Percentiles rank a stretch among this genome's conserved stretches.
phyloP scores from a whole-genome alignment of 176 grass and related monocot species.

The Ensete glaucum region DNA sequence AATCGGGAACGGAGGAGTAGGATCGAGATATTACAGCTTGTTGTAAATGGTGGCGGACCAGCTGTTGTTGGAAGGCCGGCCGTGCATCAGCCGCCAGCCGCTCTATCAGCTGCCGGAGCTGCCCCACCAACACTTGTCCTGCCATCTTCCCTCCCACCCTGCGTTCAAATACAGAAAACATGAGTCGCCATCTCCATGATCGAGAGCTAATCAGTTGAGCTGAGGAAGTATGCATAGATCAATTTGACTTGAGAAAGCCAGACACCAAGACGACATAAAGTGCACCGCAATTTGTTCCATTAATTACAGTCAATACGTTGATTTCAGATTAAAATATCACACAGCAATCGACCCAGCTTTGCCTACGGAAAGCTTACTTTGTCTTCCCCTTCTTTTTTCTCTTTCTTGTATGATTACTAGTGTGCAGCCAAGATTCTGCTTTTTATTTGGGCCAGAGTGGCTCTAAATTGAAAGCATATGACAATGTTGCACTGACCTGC shows the following conservation, averaged over 20 bases:
- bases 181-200: background rate
- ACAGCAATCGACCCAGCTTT: too few species aligned
- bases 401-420: too few species aligned
- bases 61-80: background rate
- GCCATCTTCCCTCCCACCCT: constrained; percentile 24
- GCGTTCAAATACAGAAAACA: background rate
- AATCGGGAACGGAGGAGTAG: background rate
- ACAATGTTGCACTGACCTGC: constrained; percentile 1
- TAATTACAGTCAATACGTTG: background rate
- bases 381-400: too few species aligned
- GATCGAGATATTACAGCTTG: constrained; percentile 34
- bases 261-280: background rate
- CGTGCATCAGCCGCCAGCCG: constrained; percentile 25
- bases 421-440: too few species aligned
- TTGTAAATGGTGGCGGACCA: constrained; percentile 22
- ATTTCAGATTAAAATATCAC: too few species aligned
- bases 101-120: constrained; percentile 36
- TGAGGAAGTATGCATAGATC: too few species aligned
- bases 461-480: too few species aligned
- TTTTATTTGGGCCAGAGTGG: too few species aligned
- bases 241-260: background rate
- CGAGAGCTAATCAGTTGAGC: background rate
- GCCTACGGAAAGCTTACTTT: too few species aligned
- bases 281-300: background rate
- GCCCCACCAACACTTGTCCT: constrained; percentile 26